Evolutionary conservation across 805 yeast genomes (phyloP), one percentile per base, ranked within the genome.

Genomic region (Brettanomyces sp.): DNA sequence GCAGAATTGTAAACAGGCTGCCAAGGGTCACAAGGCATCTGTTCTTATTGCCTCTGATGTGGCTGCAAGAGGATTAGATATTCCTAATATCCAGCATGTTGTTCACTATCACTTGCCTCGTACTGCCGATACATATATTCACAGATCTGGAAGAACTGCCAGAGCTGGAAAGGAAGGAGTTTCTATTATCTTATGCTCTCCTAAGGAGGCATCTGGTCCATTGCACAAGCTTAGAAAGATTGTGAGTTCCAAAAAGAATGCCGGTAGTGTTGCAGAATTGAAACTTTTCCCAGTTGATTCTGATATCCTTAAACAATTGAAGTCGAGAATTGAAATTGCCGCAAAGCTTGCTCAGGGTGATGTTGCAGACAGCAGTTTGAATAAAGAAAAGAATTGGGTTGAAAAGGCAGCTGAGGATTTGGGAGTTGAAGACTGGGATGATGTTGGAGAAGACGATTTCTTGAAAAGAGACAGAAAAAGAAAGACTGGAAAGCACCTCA

Each of bases 101-200:
- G 85, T 91, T 21, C 99, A 93, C 64, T 93, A 91, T 59, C 97
- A 93, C 65, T 72, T 93, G 50, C 98, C 99, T 9, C 74, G 98
- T 51, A 74, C 95, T 13, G 97, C 97, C 0, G 99, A 93, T 59
- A 80, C 88, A 43, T 93, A 93, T 59, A 82, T 93, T 54, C 99
- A 93, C 65, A 76, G 99, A 63, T 86, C 96, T 1, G 99, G 99
- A 50, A 81, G 99, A 75, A 93, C 99, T n/a, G 98, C 95, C 0
- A 83, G 99, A 71, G 97, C 95, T 1, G 93, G 91, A 1, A 72
- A 69, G 42, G 91, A 86, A 60, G 99, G 99, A 71, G 96, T 93
- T n/a, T 84, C 96, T 2, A 82, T 93, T 43, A 80, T 89, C 77
- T 70, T 93, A 45, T 88, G 96, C 57, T 85, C 95, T 4, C 96